Evolutionary conservation across 2,329 filamentous ascomycete genomes (phyloP).

Genomic region (Anisogramma anomala): DNA sequence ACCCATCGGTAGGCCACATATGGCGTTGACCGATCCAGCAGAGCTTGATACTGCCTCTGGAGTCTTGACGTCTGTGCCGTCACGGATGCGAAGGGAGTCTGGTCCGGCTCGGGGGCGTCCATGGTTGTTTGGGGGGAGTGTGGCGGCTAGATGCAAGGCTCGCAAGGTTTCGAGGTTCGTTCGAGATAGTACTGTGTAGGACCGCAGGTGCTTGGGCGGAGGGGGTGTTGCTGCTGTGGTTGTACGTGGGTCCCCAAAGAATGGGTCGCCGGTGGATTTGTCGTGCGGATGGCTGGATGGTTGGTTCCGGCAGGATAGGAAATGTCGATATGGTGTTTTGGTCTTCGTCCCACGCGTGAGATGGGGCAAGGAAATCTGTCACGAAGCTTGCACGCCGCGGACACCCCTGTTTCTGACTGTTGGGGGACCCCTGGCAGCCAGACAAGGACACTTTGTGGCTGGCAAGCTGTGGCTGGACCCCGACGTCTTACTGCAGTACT

Average conservation of each 20-base stretch:
- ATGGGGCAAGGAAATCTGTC: conserved; percentile 7
- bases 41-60: conserved; percentile 82
- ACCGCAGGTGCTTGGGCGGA: not conserved
- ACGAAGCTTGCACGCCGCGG: not conserved
- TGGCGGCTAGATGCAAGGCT: not conserved
- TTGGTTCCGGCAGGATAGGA: not conserved
- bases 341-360: not conserved
- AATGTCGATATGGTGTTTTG: not conserved
- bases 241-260: conserved; percentile 1
- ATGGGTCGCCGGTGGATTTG: conserved; percentile 2
- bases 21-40: conserved; percentile 87
- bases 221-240: not conserved
- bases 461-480: not conserved
- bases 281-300: conserved; percentile 11
- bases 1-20: conserved; percentile 84
- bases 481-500: no score
- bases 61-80: conserved; percentile 70
- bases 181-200: not conserved
- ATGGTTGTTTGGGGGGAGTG: conserved; percentile 35
- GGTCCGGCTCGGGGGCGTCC: conserved; percentile 78
- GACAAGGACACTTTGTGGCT: not conserved
- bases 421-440: not conserved
- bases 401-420: not conserved
- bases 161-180: not conserved
- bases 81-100: conserved; percentile 85